These are phyloP conservation scores for Leucogyrophana mollusca DNA, from an alignment of 768 basidiomycete genomes.

Conservation along the genomic window DNA sequence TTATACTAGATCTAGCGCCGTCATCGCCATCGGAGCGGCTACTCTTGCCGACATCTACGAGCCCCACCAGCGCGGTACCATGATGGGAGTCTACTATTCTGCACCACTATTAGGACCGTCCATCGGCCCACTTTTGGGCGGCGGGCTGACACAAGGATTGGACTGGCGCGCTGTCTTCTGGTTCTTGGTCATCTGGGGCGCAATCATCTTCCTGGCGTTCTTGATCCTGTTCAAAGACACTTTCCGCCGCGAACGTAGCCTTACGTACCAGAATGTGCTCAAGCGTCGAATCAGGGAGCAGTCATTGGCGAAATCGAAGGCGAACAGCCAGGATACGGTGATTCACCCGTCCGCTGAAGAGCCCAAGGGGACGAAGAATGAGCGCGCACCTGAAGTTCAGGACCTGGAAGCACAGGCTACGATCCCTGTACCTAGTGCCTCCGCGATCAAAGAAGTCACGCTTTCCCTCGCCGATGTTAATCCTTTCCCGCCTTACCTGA, in stretches of 20 bases:
- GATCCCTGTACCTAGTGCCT: constrained; percentile 1
- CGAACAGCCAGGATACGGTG: constrained; percentile 9
- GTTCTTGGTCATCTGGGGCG: constrained; percentile 71
- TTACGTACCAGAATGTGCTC: constrained; percentile 71
- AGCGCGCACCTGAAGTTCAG: constrained; percentile 10
- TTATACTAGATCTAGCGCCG: constrained; percentile 54
- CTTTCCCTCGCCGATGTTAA: constrained; percentile 71
- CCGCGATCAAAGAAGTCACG: constrained; percentile 37
- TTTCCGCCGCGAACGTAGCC: constrained; percentile 79
- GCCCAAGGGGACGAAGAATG: background rate
- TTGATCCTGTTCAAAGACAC: constrained; percentile 79
- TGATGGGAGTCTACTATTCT: constrained; percentile 81
- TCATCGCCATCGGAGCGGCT: constrained; percentile 73
- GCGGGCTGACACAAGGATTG: constrained; percentile 62
- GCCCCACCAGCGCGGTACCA: constrained; percentile 68
- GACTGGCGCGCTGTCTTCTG: constrained; percentile 86
- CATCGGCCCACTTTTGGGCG: constrained; percentile 70
- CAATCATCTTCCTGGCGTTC: constrained; percentile 54
- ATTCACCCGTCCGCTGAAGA: constrained; percentile 6
- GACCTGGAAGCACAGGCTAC: constrained; percentile 23
- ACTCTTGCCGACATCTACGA: constrained; percentile 82
- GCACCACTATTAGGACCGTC: constrained; percentile 76
- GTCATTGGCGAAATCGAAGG: constrained; percentile 15
- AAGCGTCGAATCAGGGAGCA: constrained; percentile 36
- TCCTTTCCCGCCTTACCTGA: constrained; percentile 60